These are phyloP conservation scores for Yamadazyma mexicana DNA, from an alignment of 1,139 yeast species.

Conservation along the genomic window DNA sequence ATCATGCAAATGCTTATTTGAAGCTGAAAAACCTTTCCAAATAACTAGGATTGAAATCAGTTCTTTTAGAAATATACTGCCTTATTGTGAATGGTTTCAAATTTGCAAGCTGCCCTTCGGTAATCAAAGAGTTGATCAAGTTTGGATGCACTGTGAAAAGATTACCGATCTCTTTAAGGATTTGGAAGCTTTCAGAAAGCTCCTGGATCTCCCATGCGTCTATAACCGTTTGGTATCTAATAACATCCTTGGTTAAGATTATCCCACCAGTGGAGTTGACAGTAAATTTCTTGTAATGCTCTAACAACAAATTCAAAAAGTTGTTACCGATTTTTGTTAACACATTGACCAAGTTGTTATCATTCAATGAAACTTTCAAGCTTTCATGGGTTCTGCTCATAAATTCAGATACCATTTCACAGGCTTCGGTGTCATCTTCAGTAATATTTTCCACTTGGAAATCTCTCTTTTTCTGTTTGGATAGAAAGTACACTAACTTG, in stretches of 20 bases:
- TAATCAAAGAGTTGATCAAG: constrained; percentile 72
- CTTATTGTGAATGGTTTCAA: constrained; percentile 67
- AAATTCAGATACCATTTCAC: constrained; percentile 61
- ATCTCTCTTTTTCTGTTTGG: constrained; percentile 40
- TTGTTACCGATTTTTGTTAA: constrained; percentile 61
- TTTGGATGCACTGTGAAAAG: constrained; percentile 74
- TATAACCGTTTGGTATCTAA: constrained; percentile 71
- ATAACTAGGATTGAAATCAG: constrained; percentile 63
- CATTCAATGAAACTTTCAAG: constrained; percentile 40
- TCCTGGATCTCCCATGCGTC: constrained; percentile 69
- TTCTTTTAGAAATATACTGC: constrained; percentile 68
- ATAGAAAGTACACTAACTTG: constrained; percentile 49
- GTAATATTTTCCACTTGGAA: constrained; percentile 43
- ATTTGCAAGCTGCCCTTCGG: constrained; percentile 76
- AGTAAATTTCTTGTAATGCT: constrained; percentile 73
- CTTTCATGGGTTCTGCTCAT: constrained; percentile 45
- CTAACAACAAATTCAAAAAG: constrained; percentile 60
- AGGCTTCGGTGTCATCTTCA: constrained; percentile 65
- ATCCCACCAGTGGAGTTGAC: constrained; percentile 84
- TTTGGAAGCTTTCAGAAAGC: constrained; percentile 66
- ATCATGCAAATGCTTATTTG: constrained; percentile 18
- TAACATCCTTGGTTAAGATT: constrained; percentile 80
- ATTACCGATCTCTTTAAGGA: constrained; percentile 81
- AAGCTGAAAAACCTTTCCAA: constrained; percentile 50
- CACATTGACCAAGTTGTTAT: constrained; percentile 53